These are phyloP conservation scores for Agaricus subrufescens DNA, from an alignment of 768 basidiomycete species.

Conservation along the genomic window DNA sequence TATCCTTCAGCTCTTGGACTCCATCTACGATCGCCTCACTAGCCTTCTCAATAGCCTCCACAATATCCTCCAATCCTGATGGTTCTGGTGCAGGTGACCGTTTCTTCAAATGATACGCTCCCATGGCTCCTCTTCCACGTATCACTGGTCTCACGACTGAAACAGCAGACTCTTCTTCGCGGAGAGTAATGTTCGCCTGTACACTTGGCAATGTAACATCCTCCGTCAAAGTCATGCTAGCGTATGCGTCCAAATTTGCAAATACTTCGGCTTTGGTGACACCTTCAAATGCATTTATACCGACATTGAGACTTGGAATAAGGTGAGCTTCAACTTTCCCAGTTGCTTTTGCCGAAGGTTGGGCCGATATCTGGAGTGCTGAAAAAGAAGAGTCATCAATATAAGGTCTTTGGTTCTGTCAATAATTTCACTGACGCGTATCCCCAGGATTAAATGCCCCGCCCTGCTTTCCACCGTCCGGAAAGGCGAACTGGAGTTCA, in stretches of 20 bases:
- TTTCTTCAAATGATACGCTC: constrained; percentile 1
- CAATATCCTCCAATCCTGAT: background rate
- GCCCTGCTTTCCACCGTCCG: constrained; percentile 23
- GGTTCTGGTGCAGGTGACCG: background rate
- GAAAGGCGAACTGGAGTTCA: constrained; percentile 40
- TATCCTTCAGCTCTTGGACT: background rate
- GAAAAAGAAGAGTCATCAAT: background rate
- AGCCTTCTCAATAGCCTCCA: background rate
- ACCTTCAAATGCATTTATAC: constrained; percentile 34
- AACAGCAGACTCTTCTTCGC: background rate
- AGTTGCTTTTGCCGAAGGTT: constrained; percentile 33
- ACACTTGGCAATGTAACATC: constrained; percentile 12
- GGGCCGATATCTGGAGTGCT: constrained; percentile 37
- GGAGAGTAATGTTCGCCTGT: background rate
- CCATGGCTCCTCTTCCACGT: background rate
- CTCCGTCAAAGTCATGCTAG: constrained; percentile 22
- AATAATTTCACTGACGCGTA: constrained; percentile 31
- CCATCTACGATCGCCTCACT: background rate
- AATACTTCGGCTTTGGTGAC: constrained; percentile 33
- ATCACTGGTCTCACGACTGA: background rate
- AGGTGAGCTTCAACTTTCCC: constrained; percentile 42
- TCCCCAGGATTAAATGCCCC: constrained; percentile 31
- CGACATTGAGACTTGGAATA: constrained; percentile 43
- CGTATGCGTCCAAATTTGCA: constrained; percentile 35
- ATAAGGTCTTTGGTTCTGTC: no score